These are phyloP conservation scores for Pseudogymnoascus sp. DNA, from an alignment of 2,329 filamentous ascomycete species.

Conservation along the genomic window DNA sequence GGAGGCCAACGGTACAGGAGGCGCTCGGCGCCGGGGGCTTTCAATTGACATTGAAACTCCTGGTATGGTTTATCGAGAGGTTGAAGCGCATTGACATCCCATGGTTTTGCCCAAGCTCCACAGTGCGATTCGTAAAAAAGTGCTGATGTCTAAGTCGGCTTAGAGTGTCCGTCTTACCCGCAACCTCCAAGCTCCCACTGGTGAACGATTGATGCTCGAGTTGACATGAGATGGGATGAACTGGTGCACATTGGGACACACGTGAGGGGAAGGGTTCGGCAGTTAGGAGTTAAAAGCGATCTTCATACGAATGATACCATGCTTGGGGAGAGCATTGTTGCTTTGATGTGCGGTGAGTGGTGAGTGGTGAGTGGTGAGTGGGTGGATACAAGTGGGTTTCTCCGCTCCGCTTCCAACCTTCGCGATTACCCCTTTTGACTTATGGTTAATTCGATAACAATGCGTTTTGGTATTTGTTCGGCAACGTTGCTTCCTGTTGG, in stretches of 20 bases:
- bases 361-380: too few relatives aligned
- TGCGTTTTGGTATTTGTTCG: background rate
- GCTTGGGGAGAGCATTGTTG: background rate
- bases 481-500: background rate
- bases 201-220: conserved; percentile 1
- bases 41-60: background rate
- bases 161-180: conserved; percentile 5
- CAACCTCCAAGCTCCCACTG: conserved; percentile 3
- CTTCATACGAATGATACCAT: conserved; percentile 5
- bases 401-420: conserved; percentile 2
- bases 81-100: conserved; percentile 1
- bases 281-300: conserved; percentile 8
- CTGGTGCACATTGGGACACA: conserved; percentile 1
- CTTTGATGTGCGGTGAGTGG: conserved; percentile 1
- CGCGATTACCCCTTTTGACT: background rate
- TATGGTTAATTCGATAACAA: background rate
- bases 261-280: conserved; percentile 2
- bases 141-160: background rate
- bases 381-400: conserved; percentile 2
- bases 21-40: background rate
- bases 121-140: background rate
- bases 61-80: conserved; percentile 2
- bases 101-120: background rate
- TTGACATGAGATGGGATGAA: conserved; percentile 3
- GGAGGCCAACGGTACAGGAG: background rate